phyloP scores from a whole-genome alignment of 345 rosid genomes.

The Anastatica hierochuntica region DNA sequence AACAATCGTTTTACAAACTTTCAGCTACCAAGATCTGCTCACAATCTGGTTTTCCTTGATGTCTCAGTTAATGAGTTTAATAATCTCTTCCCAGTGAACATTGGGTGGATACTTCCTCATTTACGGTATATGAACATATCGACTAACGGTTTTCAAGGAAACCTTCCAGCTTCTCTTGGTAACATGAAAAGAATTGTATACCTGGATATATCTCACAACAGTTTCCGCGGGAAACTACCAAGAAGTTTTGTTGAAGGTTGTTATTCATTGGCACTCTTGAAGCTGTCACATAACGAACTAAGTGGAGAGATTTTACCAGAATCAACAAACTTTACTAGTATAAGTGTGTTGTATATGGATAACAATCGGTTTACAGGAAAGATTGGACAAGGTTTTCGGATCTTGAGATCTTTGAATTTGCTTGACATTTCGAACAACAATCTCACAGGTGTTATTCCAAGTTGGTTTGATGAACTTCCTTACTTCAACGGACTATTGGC shows the following conservation, averaged over 20 bases:
- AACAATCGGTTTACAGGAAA: constrained; percentile 4
- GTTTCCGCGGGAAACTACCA: neutral
- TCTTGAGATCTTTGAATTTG: neutral
- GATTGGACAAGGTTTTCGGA: neutral
- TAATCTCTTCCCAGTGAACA: neutral
- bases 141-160: neutral
- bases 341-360: neutral
- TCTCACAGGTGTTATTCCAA: constrained; percentile 6
- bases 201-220: neutral
- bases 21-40: constrained; percentile 7
- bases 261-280: neutral
- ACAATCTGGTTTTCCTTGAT: neutral
- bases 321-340: neutral
- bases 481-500: neutral
- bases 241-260: neutral
- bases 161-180: neutral
- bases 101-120: constrained; percentile 5
- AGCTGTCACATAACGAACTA: neutral
- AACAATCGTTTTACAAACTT: neutral
- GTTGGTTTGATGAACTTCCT: neutral
- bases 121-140: neutral
- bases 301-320: neutral
- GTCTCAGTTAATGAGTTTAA: neutral
- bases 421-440: constrained; percentile 5
- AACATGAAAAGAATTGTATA: neutral